Base-by-base conservation (phyloP, 1,284 basidiomycete species). In the Microstroma glucosiphilum region DNA sequence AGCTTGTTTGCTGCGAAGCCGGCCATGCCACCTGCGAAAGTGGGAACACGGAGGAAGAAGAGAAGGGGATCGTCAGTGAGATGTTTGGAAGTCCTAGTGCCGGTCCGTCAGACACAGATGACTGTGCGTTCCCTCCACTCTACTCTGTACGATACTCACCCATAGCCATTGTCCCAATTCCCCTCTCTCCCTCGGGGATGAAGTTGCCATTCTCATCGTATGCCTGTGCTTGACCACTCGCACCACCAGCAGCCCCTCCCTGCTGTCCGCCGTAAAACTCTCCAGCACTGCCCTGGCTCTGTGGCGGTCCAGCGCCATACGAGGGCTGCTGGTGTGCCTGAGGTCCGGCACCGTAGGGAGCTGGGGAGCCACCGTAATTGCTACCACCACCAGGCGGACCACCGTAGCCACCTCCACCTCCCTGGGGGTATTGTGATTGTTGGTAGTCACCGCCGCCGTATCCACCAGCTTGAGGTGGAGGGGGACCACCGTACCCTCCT, bases 191-290 rank as follows among this genome's bases (percentile, higher is more conserved):
- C 17, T 37, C 51, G 1, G 64, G 64, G 43, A 72, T 49, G 6
- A 71, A 71, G 41, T 73, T 67, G 46, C 73, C 73, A 49, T 70
- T 51, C 57, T 67, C 63, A 41, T 75, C 71, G 64, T 73, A 73
- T 49, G 69, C 71, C 58, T 60, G 42, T 40, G 26, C 17, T 21
- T 56, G 51, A 19, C 25, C 21, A 26, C 21, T 0, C 62, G 70
- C 1, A 60, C 60, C 51, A 65, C 67, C 40, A 65, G 63, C 13
- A 65, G 61, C 40, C 58, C 60, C 15, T 54, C 56, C 21, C 56
- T 19, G 12, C 58, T 55, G 46, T 61, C 51, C 11, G 57, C 19
- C 46, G 7, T n/a, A n/a, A 7, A 23, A 48, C 46, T 23, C 23
- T 12, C 46, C 46, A 25, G 21, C 51, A 23, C 51, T 21, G 8